Base-by-base conservation (phyloP, 2,329 filamentous ascomycete genomes). In the Monosporascus ibericus region DNA sequence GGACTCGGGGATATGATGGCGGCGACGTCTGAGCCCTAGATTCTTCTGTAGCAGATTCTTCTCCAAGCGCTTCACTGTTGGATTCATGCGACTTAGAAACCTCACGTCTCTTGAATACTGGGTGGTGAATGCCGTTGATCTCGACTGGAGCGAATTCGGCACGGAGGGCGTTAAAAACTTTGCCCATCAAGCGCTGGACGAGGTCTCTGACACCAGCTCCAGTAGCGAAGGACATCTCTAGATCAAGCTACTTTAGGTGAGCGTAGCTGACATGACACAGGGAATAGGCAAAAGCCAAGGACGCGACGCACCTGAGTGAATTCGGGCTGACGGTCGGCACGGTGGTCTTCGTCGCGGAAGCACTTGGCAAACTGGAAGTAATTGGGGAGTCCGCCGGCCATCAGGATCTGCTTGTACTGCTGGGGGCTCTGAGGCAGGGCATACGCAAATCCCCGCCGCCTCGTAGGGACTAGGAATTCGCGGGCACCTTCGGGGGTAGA, bases 401-500 rank as follows among this genome's bases (percentile, higher is more conserved):
- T 97, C 42, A 99, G 79, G 2, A 96, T 89, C 72, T 99, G 94
- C 72, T 99, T 99, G 68, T 97, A 99, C 69, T 99, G 94, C 68
- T 99, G 94, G 0, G 94, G 94, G 59, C 92, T 97, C 68, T 99
- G 95, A 0, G 92, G 92, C 20, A 99, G 75, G 8, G 94, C 94
- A 69, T 97, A 99, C 3, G 90, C 91, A 55, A 85, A 74, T 0
- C 90, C 90, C 1, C 77, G 78, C 37, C 79, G 81, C 27, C 94
- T 79, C 1, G 92, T 95, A 0, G 94, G 94, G 5, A 99, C 92
- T 6, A 99, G 70, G 57, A 99, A 99, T 68, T 99, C 94, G 48
- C 92, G 80, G 1, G 94, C 95, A 1, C 94, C 94, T 72, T 99
- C 94, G 0, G 94, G 90, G 0, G 94, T 99, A 0, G 94, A 96